Evolutionary conservation across 2,329 filamentous ascomycete species (phyloP).

Genomic region (Tolypocladium cylindrosporum): DNA sequence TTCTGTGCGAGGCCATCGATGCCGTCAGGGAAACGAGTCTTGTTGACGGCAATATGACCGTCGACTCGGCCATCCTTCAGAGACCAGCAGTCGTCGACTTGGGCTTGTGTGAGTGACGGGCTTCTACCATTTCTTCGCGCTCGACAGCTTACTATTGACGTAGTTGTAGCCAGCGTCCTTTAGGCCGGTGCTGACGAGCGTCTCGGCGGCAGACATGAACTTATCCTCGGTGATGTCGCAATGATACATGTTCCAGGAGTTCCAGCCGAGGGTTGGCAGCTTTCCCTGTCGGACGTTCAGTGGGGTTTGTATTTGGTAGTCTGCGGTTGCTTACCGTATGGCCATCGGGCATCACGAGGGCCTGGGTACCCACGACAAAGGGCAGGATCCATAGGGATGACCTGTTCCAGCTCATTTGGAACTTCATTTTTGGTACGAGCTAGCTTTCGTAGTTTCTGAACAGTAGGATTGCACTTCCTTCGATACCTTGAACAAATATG

Average conservation of each 20-base stretch:
- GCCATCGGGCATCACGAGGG: not conserved
- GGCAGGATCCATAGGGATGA: not conserved
- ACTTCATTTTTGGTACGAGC: not conserved
- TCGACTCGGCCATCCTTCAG: conserved; percentile 28
- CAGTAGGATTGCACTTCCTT: not conserved
- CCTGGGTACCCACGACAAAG: not conserved
- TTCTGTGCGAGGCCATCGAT: conserved; percentile 42
- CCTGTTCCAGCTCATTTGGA: not conserved
- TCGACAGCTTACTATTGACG: conserved; percentile 30
- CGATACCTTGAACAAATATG: not conserved
- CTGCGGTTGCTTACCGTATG: not conserved
- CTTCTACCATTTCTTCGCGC: not conserved
- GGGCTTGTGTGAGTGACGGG: not conserved
- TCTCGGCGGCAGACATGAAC: conserved; percentile 35
- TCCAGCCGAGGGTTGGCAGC: conserved; percentile 36
- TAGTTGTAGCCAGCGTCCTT: conserved; percentile 46
- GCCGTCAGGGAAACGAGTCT: conserved; percentile 45
- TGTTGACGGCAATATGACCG: conserved; percentile 31
- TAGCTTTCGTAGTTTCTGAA: no score
- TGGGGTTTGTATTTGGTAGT: not conserved
- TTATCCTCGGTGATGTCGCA: conserved; percentile 40
- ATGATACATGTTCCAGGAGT: conserved; percentile 42
- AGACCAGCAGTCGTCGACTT: conserved; percentile 52
- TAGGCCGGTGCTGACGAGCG: conserved; percentile 37
- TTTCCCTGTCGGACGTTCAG: conserved; percentile 1